A percentile compares a stretch with the other conserved stretches of the same genome.
These are phyloP conservation scores for Zopfia rhizophila DNA, from an alignment of 2,329 filamentous ascomycete species.

Conservation along the genomic window DNA sequence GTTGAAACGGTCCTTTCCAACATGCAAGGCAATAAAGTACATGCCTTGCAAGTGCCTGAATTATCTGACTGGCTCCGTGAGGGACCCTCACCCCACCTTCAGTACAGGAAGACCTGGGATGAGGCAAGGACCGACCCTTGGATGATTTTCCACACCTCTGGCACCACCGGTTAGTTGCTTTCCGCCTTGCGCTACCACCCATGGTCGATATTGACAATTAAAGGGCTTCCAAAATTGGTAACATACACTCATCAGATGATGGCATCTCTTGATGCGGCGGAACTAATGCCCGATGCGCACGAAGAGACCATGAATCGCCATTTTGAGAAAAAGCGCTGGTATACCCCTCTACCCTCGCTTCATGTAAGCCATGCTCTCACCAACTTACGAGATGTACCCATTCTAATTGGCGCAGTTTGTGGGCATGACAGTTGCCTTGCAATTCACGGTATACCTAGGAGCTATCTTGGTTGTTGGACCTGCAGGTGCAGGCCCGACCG, in stretches of 20 bases:
- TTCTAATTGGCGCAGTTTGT: conserved; percentile 17
- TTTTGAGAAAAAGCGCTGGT: conserved; percentile 8
- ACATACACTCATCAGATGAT: conserved; percentile 22
- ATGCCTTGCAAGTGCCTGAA: conserved; percentile 10
- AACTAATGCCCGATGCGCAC: conserved; percentile 13
- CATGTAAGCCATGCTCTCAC: conserved; percentile 1
- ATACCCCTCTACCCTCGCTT: conserved; percentile 11
- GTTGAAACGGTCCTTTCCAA: conserved; percentile 22
- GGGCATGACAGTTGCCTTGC: conserved; percentile 20
- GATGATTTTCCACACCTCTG: conserved; percentile 50
- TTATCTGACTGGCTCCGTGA: conserved; percentile 5
- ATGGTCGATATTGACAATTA: background rate
- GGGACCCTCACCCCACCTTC: conserved; percentile 16
- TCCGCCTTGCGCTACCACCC: background rate
- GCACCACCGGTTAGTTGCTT: conserved; percentile 45
- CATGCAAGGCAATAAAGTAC: conserved; percentile 2
- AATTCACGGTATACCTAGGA: conserved; percentile 14
- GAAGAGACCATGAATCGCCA: conserved; percentile 4
- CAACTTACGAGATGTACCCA: background rate
- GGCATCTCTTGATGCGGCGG: conserved; percentile 9
- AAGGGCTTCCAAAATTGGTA: conserved; percentile 18
- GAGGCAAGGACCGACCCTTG: conserved; percentile 30
- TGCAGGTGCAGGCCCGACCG: conserved; percentile 3
- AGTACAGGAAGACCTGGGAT: conserved; percentile 26
- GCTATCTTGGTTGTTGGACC: conserved; percentile 15